phyloP scores from a whole-genome alignment of 1,284 basidiomycete genomes.

The Cutaneotrichosporon mucoides region DNA sequence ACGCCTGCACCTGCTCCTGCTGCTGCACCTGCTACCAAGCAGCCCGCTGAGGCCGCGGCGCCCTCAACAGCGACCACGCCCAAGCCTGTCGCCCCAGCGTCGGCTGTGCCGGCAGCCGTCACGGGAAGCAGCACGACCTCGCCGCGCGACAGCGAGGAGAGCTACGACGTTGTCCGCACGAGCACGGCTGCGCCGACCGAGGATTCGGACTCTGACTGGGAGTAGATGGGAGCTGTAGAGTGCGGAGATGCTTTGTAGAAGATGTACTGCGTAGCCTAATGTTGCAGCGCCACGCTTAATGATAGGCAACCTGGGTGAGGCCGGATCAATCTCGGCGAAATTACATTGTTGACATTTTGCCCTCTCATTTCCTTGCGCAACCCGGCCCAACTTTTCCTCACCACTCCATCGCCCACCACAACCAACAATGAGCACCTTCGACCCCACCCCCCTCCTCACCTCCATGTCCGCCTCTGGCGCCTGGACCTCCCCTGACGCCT shows the following conservation, averaged over 20 bases:
- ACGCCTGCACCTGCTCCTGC: neutral
- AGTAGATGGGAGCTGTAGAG: slow-evolving; percentile 22
- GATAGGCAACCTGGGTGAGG: too few relatives aligned
- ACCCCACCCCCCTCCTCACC: slow-evolving; percentile 15
- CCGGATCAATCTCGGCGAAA: too few relatives aligned
- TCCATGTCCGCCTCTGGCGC: slow-evolving; percentile 36
- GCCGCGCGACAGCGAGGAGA: slow-evolving; percentile 50
- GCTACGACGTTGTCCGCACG: slow-evolving; percentile 48
- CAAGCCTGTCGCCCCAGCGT: slow-evolving; percentile 1
- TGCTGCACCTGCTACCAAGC: neutral
- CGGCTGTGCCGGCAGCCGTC: slow-evolving; percentile 3
- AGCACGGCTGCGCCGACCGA: slow-evolving; percentile 32
- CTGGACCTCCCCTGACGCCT: slow-evolving; percentile 28
- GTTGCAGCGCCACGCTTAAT: too few relatives aligned
- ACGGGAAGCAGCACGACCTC: slow-evolving; percentile 25
- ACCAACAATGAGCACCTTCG: neutral
- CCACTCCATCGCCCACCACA: neutral
- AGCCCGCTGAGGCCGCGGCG: slow-evolving; percentile 12
- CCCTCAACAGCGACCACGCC: slow-evolving; percentile 7
- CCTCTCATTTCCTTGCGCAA: too few relatives aligned
- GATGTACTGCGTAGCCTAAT: too few relatives aligned
- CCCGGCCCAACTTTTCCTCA: too few relatives aligned
- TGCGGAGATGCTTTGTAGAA: too few relatives aligned
- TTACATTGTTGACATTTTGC: too few relatives aligned
- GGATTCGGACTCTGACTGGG: slow-evolving; percentile 49